These are phyloP conservation scores for Trichoderma sp. DNA, from an alignment of 2,329 filamentous ascomycete species.

Conservation along the genomic window DNA sequence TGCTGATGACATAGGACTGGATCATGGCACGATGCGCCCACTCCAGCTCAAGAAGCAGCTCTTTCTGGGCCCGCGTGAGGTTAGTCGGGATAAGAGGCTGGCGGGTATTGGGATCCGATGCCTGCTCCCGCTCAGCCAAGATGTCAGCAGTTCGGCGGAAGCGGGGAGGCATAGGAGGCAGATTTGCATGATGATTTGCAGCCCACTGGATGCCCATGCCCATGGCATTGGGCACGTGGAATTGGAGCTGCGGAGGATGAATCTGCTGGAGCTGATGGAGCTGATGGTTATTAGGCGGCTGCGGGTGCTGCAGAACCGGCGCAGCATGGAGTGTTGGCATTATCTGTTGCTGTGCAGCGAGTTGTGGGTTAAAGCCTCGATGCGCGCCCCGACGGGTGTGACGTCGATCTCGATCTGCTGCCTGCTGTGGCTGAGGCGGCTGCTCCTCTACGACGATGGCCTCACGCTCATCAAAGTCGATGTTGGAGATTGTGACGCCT, in stretches of 20 bases:
- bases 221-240: neutral
- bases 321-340: neutral
- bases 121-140: constrained; percentile 23
- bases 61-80: constrained; percentile 62
- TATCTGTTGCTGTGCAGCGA: neutral
- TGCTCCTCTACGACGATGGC: neutral
- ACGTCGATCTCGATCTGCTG: neutral
- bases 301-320: neutral
- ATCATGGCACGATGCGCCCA: constrained; percentile 69
- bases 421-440: neutral
- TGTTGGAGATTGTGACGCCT: constrained; percentile 29
- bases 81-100: constrained; percentile 49
- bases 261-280: neutral
- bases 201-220: too few species aligned
- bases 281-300: neutral
- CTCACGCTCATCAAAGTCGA: constrained; percentile 36
- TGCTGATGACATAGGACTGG: constrained; percentile 63
- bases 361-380: neutral
- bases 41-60: constrained; percentile 66
- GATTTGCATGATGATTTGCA: neutral
- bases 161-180: neutral
- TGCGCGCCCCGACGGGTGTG: neutral
- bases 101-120: constrained; percentile 19
- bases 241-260: neutral
- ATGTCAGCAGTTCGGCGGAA: constrained; percentile 17